phyloP scores from a whole-genome alignment of 2,329 filamentous ascomycete genomes.

The Purpureocillium lavendulum region DNA sequence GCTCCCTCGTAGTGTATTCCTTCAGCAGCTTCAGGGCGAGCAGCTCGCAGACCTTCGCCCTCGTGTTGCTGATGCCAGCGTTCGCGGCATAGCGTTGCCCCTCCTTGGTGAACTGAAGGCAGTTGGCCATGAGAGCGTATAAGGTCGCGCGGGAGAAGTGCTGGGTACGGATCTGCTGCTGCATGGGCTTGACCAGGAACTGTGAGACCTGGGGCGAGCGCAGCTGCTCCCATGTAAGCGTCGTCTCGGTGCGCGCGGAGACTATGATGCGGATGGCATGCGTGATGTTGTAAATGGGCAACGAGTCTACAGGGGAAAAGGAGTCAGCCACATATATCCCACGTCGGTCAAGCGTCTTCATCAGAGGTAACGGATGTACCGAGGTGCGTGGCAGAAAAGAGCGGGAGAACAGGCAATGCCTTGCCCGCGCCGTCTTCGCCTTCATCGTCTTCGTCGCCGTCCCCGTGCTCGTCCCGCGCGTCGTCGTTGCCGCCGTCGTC shows the following conservation, averaged over 20 bases:
- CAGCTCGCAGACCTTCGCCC: conserved; percentile 83
- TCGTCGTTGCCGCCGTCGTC: conserved; percentile 37
- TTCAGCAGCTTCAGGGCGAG: conserved; percentile 82
- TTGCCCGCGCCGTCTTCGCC: conserved; percentile 25
- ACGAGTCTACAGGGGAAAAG: conserved; percentile 48
- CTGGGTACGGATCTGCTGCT: conserved; percentile 73
- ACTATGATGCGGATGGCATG: conserved; percentile 84
- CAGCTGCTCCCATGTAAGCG: conserved; percentile 88
- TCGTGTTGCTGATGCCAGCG: conserved; percentile 72
- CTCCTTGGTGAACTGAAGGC: conserved; percentile 87
- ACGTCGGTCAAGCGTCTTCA: too few species aligned
- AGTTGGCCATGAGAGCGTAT: conserved; percentile 89
- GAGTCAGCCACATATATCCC: background rate
- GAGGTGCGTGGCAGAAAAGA: conserved; percentile 72
- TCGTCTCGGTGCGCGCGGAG: conserved; percentile 79
- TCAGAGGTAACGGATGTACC: conserved; percentile 35
- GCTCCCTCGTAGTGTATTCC: conserved; percentile 80
- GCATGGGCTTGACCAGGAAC: conserved; percentile 91
- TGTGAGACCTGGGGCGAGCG: conserved; percentile 94
- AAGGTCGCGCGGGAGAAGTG: conserved; percentile 82
- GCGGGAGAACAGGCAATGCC: conserved; percentile 49
- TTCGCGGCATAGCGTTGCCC: conserved; percentile 74
- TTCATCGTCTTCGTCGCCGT: conserved; percentile 40
- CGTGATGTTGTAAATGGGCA: conserved; percentile 85
- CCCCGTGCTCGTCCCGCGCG: conserved; percentile 36